Conservation (phyloP, 257 asterid genomes). For the Rehmannia glutinosa region DNA sequence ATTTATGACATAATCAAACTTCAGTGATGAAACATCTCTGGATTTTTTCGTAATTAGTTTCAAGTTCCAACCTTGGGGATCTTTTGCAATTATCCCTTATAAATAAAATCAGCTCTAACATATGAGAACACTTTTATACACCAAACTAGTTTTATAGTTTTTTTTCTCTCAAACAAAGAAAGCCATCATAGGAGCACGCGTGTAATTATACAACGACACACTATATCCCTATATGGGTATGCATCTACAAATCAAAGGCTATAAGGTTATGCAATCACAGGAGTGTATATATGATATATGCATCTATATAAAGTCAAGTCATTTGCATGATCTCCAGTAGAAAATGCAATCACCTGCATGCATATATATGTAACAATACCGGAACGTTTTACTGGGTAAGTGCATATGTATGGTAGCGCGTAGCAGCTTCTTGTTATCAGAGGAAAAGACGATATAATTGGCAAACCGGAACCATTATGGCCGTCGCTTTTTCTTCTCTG, state of each 20-base stretch:
- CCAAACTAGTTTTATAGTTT: too few species aligned
- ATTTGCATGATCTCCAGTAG: not conserved
- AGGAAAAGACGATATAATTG: not conserved
- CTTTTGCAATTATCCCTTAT: too few species aligned
- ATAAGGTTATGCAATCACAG: not conserved
- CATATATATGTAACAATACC: not conserved
- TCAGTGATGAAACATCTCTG: too few species aligned
- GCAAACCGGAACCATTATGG: slow-evolving; percentile 18
- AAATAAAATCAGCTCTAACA: too few species aligned
- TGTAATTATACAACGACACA: not conserved
- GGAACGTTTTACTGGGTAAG: not conserved
- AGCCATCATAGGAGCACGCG: not conserved
- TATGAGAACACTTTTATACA: too few species aligned
- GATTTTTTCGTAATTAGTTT: too few species aligned
- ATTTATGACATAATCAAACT: too few species aligned
- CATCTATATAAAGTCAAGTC: not conserved
- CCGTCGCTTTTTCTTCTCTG: slow-evolving; percentile 71
- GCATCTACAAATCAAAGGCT: not conserved
- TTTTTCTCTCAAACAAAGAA: not conserved
- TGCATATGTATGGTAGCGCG: not conserved
- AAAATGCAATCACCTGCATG: slow-evolving; percentile 1
- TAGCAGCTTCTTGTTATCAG: slow-evolving; percentile 6
- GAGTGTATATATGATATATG: not conserved
- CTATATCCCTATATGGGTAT: not conserved
- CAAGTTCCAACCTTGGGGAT: too few species aligned